A percentile compares a stretch with the other conserved stretches of the same genome.
These are phyloP conservation scores for Sporothrix brasiliensis DNA, from an alignment of 2,329 filamentous ascomycete species.

Conservation along the genomic window DNA sequence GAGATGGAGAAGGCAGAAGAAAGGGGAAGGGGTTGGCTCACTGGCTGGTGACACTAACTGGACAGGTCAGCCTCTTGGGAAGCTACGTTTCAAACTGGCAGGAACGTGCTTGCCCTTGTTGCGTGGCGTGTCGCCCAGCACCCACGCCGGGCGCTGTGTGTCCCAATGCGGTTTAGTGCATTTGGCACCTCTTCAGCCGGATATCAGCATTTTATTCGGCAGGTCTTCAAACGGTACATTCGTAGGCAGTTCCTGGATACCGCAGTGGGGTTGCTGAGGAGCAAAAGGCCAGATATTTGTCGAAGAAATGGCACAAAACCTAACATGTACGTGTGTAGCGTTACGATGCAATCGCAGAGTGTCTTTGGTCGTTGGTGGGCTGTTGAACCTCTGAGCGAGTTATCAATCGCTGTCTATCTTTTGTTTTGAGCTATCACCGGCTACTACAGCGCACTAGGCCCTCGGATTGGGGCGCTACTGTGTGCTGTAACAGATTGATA, in stretches of 20 bases:
- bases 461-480: background rate
- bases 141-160: background rate
- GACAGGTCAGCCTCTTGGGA: conserved; percentile 29
- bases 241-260: too few species aligned
- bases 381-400: background rate
- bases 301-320: background rate
- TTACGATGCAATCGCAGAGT: too few species aligned
- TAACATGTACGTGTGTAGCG: background rate
- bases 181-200: background rate
- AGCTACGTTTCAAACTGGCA: conserved; percentile 34
- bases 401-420: background rate
- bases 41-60: background rate
- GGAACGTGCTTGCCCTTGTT: conserved; percentile 22
- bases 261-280: background rate
- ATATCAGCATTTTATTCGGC: conserved; percentile 2
- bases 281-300: conserved; percentile 9
- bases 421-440: background rate
- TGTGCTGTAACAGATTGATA: background rate
- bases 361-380: background rate
- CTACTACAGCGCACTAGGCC: background rate
- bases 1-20: background rate
- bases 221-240: background rate
- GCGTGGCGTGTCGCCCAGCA: conserved; percentile 18
- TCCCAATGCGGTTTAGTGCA: conserved; percentile 1
- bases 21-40: conserved; percentile 10